These are phyloP conservation scores for Acarospora socialis DNA, from an alignment of 2,329 filamentous ascomycete genomes.

Conservation along the genomic window DNA sequence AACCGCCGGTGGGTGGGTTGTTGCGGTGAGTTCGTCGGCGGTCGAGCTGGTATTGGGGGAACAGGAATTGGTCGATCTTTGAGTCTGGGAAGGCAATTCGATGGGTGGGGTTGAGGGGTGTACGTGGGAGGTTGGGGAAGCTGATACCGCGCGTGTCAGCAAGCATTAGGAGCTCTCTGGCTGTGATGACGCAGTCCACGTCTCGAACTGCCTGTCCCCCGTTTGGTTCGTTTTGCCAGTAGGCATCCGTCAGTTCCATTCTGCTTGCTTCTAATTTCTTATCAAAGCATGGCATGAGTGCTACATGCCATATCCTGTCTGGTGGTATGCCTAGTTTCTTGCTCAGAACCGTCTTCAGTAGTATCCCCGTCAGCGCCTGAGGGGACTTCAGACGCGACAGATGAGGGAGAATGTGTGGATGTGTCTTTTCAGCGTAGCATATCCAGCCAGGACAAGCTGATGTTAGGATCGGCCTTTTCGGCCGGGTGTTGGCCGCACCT, in stretches of 20 bases:
- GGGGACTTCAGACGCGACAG: constrained; percentile 85
- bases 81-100: constrained; percentile 57
- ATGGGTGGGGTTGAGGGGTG: constrained; percentile 33
- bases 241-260: constrained; percentile 71
- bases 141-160: constrained; percentile 65
- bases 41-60: constrained; percentile 36
- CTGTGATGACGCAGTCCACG: constrained; percentile 96
- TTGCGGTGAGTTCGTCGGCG: constrained; percentile 17
- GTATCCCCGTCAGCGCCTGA: constrained; percentile 77
- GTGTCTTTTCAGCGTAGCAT: constrained; percentile 96
- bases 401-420: constrained; percentile 83
- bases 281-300: constrained; percentile 97
- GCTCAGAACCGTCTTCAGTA: constrained; percentile 76
- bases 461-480: constrained; percentile 44
- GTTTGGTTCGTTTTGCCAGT: constrained; percentile 44
- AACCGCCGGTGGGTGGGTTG: constrained; percentile 47
- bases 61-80: constrained; percentile 58
- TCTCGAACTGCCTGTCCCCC: constrained; percentile 51
- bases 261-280: constrained; percentile 96
- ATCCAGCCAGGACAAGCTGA: constrained; percentile 96
- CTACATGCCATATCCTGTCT: constrained; percentile 80
- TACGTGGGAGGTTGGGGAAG: constrained; percentile 57
- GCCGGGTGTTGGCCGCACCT: constrained; percentile 15
- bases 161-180: constrained; percentile 82
- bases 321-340: constrained; percentile 56